A percentile compares a stretch with the other conserved stretches of the same genome.
Conservation (phyloP, 768 basidiomycete species). For the Podaxis sp. region DNA sequence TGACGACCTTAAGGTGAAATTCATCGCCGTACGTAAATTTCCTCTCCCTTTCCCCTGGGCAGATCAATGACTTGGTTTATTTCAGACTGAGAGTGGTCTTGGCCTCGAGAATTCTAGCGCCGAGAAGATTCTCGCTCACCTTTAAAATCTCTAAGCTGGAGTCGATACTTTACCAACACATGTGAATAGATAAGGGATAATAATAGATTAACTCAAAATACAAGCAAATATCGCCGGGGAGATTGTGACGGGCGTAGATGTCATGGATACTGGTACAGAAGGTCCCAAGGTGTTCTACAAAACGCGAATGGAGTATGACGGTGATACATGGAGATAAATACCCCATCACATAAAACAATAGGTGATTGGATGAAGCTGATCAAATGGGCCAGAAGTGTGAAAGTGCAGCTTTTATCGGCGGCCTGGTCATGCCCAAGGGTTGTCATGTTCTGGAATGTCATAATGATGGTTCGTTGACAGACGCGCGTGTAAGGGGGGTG, state of each 20-base stretch:
- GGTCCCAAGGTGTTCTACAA: not conserved
- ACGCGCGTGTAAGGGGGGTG: constrained; percentile 15
- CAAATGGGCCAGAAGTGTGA: too few species aligned
- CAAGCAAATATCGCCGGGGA: not conserved
- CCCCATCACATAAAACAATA: not conserved
- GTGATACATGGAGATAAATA: not conserved
- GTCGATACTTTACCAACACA: not conserved
- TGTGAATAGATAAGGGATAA: not conserved
- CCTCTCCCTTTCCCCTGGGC: not conserved
- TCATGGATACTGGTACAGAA: not conserved
- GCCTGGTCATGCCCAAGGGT: constrained; percentile 21
- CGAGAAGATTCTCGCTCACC: constrained; percentile 50
- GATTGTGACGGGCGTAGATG: not conserved
- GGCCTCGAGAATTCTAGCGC: constrained; percentile 58
- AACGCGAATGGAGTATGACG: not conserved
- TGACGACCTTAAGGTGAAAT: constrained; percentile 70
- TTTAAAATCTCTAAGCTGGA: constrained; percentile 24
- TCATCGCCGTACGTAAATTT: constrained; percentile 48
- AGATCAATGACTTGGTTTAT: constrained; percentile 13
- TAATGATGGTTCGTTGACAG: constrained; percentile 10
- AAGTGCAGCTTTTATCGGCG: not conserved
- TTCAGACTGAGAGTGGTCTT: constrained; percentile 46
- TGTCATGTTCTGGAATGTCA: constrained; percentile 19
- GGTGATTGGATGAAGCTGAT: not conserved
- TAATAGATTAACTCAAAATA: not conserved